These are phyloP conservation scores for Sambucus nigra DNA, from an alignment of 129 eudicot species.

Conservation along the genomic window DNA sequence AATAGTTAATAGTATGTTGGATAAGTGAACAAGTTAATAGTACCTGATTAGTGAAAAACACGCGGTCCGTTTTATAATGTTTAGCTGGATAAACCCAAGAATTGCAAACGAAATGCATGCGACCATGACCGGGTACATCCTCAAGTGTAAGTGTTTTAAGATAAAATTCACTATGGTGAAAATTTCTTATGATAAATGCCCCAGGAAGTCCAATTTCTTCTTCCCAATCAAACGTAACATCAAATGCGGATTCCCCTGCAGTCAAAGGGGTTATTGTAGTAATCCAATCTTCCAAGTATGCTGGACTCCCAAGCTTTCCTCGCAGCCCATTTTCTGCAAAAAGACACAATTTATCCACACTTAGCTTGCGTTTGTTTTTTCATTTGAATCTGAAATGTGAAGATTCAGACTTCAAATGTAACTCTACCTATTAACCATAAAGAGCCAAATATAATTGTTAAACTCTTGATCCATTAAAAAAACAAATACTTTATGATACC, in stretches of 20 bases:
- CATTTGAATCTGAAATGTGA: too few species aligned
- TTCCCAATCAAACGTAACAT: slow-evolving; percentile 47
- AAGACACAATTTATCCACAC: too few species aligned
- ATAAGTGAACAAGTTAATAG: not conserved
- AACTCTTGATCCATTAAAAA: too few species aligned
- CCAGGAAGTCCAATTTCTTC: slow-evolving; percentile 54
- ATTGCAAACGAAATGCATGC: slow-evolving; percentile 55
- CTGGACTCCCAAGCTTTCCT: slow-evolving; percentile 52
- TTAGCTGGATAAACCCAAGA: slow-evolving; percentile 69
- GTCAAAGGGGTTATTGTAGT: slow-evolving; percentile 24
- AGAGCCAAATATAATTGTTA: too few species aligned
- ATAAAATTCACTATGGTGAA: slow-evolving; percentile 47
- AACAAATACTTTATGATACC: too few species aligned
- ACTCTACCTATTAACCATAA: too few species aligned
- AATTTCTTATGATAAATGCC: slow-evolving; percentile 44
- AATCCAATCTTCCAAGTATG: slow-evolving; percentile 50
- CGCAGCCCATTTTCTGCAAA: slow-evolving; percentile 14
- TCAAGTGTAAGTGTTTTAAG: slow-evolving; percentile 59
- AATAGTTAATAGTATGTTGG: not conserved
- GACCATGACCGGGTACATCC: slow-evolving; percentile 52
- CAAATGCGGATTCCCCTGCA: slow-evolving; percentile 22
- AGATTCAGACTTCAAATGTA: too few species aligned
- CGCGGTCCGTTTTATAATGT: slow-evolving; percentile 31
- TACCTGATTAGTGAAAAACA: slow-evolving; percentile 65
- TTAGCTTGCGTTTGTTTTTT: too few species aligned